These are phyloP conservation scores for Didymosphaeria variabile DNA, from an alignment of 2,329 filamentous ascomycete species.

Conservation along the genomic window DNA sequence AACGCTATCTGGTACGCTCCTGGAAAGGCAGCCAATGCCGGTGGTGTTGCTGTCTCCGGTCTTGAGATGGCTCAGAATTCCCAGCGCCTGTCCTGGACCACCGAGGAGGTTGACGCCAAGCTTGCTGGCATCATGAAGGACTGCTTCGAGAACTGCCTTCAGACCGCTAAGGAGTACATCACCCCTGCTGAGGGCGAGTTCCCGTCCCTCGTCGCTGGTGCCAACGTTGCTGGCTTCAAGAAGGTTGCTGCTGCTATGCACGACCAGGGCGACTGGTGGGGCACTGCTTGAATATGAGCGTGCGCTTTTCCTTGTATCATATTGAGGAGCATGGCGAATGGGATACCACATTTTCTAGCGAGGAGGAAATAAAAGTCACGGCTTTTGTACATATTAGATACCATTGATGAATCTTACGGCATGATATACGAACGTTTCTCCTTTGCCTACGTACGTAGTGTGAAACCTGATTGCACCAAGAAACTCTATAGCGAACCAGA, in stretches of 20 bases:
- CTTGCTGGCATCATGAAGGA: slow-evolving; percentile 95
- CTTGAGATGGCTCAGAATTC: slow-evolving; percentile 99
- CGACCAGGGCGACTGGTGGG: slow-evolving; percentile 95
- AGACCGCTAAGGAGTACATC: slow-evolving; percentile 90
- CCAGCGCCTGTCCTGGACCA: slow-evolving; percentile 82
- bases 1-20: slow-evolving; percentile 92
- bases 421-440: not conserved
- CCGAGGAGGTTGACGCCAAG: slow-evolving; percentile 88
- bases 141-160: slow-evolving; percentile 87
- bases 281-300: slow-evolving; percentile 20
- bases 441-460: not conserved
- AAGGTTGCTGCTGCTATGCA: slow-evolving; percentile 96
- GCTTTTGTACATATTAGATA: slow-evolving; percentile 14
- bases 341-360: slow-evolving; percentile 14
- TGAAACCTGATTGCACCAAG: not conserved
- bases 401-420: slow-evolving; percentile 15
- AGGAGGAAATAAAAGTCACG: not conserved
- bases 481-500: too few species aligned
- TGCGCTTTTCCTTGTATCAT: slow-evolving; percentile 4
- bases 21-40: slow-evolving; percentile 94
- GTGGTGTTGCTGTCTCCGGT: slow-evolving; percentile 95
- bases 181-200: slow-evolving; percentile 80
- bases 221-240: slow-evolving; percentile 97
- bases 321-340: slow-evolving; percentile 11
- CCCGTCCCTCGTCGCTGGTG: slow-evolving; percentile 88